Conservation (phyloP, 176 grass and related monocot genomes). For the Oryza glumipatula region DNA sequence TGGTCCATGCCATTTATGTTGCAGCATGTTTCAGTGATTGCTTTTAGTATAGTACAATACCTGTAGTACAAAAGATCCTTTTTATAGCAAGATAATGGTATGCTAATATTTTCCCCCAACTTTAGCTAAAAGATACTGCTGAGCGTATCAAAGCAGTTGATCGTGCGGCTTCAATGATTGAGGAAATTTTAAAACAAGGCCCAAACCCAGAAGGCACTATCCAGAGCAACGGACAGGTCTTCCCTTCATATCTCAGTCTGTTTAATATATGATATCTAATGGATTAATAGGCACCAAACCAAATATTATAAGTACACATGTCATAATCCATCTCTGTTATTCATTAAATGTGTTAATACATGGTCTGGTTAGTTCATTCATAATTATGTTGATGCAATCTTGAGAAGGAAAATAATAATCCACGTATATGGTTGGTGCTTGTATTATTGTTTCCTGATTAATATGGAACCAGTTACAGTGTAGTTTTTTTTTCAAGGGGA, state of each 20-base stretch:
- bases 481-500: background rate
- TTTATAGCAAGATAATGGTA: constrained; percentile 26
- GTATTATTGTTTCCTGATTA: constrained; percentile 20
- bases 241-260: constrained; percentile 11
- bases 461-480: background rate
- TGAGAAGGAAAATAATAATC: background rate
- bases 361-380: background rate
- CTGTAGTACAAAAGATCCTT: constrained; percentile 5
- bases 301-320: constrained; percentile 12
- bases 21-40: background rate
- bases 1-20: constrained; percentile 3
- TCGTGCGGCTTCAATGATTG: constrained; percentile 75
- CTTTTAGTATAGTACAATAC: constrained; percentile 7
- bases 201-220: constrained; percentile 37
- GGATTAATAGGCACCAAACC: background rate
- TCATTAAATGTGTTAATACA: background rate
- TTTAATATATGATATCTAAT: constrained; percentile 22
- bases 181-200: constrained; percentile 88
- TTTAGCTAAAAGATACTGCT: constrained; percentile 79
- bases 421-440: background rate
- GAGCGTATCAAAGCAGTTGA: constrained; percentile 95
- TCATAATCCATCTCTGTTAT: background rate
- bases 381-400: background rate
- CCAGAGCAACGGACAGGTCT: constrained; percentile 53
- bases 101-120: background rate